Conservation (phyloP, 2,329 filamentous ascomycete species). For the Trichoderma arundinaceum region DNA sequence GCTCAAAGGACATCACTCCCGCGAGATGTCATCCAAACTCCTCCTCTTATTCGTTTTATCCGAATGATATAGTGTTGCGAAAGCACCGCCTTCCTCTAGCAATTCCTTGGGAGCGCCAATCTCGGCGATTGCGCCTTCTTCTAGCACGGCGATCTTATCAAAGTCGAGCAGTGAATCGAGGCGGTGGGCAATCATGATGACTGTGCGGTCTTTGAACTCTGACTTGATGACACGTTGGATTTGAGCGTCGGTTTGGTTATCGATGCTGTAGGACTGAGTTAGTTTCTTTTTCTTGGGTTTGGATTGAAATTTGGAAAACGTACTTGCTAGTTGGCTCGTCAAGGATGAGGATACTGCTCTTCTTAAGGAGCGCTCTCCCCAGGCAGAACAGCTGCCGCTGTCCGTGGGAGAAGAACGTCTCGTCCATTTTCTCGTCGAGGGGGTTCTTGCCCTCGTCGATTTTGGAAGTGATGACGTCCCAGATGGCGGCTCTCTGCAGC, state of each 20-base stretch:
- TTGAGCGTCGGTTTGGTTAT: conserved; percentile 40
- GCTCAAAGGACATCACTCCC: background rate
- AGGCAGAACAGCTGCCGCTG: conserved; percentile 45
- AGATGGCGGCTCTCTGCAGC: conserved; percentile 55
- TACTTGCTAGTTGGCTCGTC: conserved; percentile 51
- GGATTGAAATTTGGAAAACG: background rate
- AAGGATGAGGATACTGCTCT: conserved; percentile 40
- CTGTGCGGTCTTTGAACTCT: conserved; percentile 42
- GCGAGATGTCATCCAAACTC: conserved; percentile 10
- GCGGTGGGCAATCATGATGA: conserved; percentile 46
- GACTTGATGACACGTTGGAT: conserved; percentile 42
- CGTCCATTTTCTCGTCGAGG: conserved; percentile 45
- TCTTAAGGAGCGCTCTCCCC: conserved; percentile 41
- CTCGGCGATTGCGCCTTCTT: conserved; percentile 40
- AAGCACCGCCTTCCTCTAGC: conserved; percentile 35
- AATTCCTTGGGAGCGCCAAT: conserved; percentile 39
- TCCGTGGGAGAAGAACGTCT: conserved; percentile 46
- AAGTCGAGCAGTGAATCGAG: conserved; percentile 45
- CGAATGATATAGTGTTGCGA: conserved; percentile 37
- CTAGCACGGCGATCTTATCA: conserved; percentile 43
- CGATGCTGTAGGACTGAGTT: conserved; percentile 36
- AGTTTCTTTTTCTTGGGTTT: background rate
- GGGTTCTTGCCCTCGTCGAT: conserved; percentile 41
- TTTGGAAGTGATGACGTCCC: conserved; percentile 48
- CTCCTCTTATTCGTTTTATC: conserved; percentile 36